Conservation (phyloP, 495 filamentous ascomycete species). For the Penicillium diatomitis region DNA sequence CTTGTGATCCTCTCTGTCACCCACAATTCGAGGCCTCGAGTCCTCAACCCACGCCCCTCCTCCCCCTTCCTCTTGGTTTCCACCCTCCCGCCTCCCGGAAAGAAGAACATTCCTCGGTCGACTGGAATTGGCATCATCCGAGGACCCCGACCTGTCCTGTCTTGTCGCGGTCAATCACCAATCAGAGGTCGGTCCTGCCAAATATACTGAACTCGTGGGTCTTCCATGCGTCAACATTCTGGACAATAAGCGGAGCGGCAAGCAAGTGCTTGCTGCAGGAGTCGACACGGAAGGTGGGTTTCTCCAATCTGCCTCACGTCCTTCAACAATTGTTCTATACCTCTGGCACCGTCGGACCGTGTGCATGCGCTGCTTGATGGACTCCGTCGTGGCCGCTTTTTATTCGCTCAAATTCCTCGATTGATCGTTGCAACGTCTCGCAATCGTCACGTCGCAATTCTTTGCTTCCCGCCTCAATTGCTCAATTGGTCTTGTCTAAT, state of each 20-base stretch:
- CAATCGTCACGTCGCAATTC: conserved; percentile 15
- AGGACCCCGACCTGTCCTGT: background rate
- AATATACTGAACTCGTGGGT: conserved; percentile 21
- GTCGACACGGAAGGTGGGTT: conserved; percentile 44
- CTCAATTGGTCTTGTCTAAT: background rate
- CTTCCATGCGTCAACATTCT: conserved; percentile 46
- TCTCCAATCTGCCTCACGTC: conserved; percentile 1
- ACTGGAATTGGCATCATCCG: background rate
- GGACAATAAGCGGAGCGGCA: conserved; percentile 45
- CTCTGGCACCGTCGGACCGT: background rate
- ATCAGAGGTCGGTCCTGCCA: conserved; percentile 22
- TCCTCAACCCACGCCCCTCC: background rate
- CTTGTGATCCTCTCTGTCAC: conserved; percentile 3
- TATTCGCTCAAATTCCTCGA: no score
- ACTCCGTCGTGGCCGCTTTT: no score
- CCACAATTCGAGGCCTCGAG: background rate
- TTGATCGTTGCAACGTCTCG: background rate
- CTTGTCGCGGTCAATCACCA: conserved; percentile 10
- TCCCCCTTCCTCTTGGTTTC: background rate
- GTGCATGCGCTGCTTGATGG: background rate
- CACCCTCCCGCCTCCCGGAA: background rate
- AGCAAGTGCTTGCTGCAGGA: conserved; percentile 48
- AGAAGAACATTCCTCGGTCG: background rate
- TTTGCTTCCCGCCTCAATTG: conserved; percentile 4
- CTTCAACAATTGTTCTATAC: background rate